These are phyloP conservation scores for Botrytis aclada DNA, from an alignment of 2,329 filamentous ascomycete genomes.

Conservation along the genomic window DNA sequence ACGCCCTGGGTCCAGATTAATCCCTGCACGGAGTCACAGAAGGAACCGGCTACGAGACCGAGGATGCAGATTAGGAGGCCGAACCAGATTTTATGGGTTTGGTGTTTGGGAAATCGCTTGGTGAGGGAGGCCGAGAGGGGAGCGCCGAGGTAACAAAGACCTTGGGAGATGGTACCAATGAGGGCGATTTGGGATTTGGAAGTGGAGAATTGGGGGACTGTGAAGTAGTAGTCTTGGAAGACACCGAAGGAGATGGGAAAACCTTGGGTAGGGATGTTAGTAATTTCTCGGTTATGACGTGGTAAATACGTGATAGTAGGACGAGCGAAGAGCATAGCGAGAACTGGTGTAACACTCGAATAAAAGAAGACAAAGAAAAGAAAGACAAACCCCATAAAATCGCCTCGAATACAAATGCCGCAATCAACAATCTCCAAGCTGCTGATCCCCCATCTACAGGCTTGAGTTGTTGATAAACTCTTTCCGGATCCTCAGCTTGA, in stretches of 20 bases:
- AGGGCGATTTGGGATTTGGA: neutral
- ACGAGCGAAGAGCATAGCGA: neutral
- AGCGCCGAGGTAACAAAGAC: neutral
- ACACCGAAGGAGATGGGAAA: constrained; percentile 8
- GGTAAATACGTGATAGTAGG: neutral
- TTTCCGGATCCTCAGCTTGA: neutral
- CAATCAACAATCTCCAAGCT: neutral
- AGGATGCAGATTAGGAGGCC: constrained; percentile 40
- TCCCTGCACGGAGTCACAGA: constrained; percentile 50
- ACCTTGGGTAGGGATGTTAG: neutral
- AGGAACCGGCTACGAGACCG: constrained; percentile 46
- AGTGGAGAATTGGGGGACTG: neutral
- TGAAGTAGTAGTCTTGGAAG: constrained; percentile 15
- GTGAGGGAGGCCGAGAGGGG: neutral
- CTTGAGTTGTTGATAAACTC: neutral
- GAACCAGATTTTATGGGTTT: neutral
- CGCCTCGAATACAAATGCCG: neutral
- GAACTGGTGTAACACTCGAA: neutral
- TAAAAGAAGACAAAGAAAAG: neutral
- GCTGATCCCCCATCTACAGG: neutral
- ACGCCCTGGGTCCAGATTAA: constrained; percentile 61
- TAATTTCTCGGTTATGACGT: neutral
- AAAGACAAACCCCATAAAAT: neutral
- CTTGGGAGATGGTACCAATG: constrained; percentile 6
- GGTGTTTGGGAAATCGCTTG: constrained; percentile 4